phyloP scores from a whole-genome alignment of 2,329 filamentous ascomycete genomes.

The Sodiomyces alkalinus region DNA sequence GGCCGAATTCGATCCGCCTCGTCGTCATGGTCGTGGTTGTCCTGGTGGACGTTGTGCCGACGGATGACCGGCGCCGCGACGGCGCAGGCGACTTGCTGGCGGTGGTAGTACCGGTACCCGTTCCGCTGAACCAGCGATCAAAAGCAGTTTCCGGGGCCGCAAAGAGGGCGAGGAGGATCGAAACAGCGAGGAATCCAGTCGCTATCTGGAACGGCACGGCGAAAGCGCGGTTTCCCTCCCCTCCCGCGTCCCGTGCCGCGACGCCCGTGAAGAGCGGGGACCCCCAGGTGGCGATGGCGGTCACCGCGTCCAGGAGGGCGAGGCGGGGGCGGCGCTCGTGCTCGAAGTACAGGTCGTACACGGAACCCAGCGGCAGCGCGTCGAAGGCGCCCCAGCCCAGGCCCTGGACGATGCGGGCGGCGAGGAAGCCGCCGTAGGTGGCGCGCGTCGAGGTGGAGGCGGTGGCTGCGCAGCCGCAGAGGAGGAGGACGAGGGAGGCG shows the following conservation, averaged over 20 bases:
- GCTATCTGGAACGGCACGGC: conserved; percentile 35
- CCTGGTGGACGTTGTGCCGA: no score
- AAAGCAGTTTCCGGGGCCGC: conserved; percentile 37
- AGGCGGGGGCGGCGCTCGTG: conserved; percentile 33
- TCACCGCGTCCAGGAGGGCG: conserved; percentile 27
- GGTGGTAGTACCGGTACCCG: no score
- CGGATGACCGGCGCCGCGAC: conserved; percentile 6
- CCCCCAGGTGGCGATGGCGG: conserved; percentile 34
- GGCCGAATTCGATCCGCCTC: conserved; percentile 9
- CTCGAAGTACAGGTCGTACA: conserved; percentile 43
- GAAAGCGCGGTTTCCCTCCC: conserved; percentile 23
- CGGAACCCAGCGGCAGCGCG: conserved; percentile 32
- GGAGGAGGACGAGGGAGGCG: conserved; percentile 25
- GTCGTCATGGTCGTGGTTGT: conserved; percentile 13
- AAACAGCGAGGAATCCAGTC: conserved; percentile 28
- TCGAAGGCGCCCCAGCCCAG: conserved; percentile 46
- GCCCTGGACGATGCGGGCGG: conserved; percentile 37
- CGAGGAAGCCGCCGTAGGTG: conserved; percentile 29
- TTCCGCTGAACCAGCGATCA: conserved; percentile 20
- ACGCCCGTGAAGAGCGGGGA: conserved; percentile 37
- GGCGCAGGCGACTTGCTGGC: conserved; percentile 7
- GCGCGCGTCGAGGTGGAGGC: conserved; percentile 33
- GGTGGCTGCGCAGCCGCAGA: no score
- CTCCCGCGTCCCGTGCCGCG: conserved; percentile 20
- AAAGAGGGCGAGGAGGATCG: conserved; percentile 30